A percentile compares a stretch with the other conserved stretches of the same genome.
phyloP scores from a whole-genome alignment of 129 eudicot genomes.

The Pittosporum tobira region DNA sequence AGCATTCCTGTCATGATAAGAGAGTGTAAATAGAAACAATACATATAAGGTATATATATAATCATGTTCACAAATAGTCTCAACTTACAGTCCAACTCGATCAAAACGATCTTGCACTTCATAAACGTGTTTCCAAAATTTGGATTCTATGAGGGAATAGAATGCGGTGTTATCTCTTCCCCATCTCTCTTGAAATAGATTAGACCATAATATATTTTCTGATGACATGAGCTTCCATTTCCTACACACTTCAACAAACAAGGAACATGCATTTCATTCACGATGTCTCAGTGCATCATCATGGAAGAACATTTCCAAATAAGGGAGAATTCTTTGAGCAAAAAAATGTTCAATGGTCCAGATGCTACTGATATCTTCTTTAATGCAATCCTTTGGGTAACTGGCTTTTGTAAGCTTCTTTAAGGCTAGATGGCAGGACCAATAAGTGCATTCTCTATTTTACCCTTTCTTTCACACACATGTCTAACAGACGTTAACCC shows the following conservation, averaged over 20 bases:
- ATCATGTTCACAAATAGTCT: not conserved
- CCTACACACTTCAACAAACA: constrained; percentile 63
- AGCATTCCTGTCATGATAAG: no score
- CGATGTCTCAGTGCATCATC: not conserved
- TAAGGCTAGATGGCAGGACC: no score
- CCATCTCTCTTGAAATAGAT: constrained; percentile 67
- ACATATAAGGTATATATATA: no score
- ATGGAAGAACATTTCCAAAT: not conserved
- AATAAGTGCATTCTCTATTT: no score
- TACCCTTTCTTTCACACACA: no score
- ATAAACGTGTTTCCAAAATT: constrained; percentile 75
- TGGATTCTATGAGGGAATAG: constrained; percentile 45
- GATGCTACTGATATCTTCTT: no score
- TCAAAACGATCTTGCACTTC: constrained; percentile 87
- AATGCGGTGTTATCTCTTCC: constrained; percentile 56
- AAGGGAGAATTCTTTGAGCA: not conserved
- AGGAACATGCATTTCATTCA: constrained; percentile 8
- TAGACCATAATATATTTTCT: constrained; percentile 61
- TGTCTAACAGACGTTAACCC: no score
- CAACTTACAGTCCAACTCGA: constrained; percentile 76
- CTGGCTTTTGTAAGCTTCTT: no score
- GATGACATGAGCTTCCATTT: constrained; percentile 69
- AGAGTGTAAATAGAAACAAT: no score
- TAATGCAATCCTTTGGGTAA: no score
- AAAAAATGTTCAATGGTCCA: no score